A percentile compares a stretch with the other conserved stretches of the same genome.
Evolutionary conservation across 2,329 filamentous ascomycete genomes (phyloP).

Genomic region (Amesomyces nigricolor): DNA sequence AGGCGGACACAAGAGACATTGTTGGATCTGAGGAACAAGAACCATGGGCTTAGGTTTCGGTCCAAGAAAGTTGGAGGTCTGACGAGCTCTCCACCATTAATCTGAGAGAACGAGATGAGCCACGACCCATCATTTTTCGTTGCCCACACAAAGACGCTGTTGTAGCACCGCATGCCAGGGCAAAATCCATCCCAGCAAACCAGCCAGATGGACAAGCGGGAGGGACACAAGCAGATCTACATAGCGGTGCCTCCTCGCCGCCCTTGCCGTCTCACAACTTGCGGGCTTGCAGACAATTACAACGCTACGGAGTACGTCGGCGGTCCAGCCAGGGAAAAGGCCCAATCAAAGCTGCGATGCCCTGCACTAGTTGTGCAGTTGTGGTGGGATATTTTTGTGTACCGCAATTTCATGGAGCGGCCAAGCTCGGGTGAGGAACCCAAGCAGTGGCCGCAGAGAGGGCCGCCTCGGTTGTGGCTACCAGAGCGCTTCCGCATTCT

Average conservation of each 20-base stretch:
- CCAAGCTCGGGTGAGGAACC: conserved; percentile 7
- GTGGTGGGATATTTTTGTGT: conserved; percentile 19
- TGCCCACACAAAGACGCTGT: not conserved
- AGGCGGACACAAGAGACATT: not conserved
- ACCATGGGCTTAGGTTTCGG: not conserved
- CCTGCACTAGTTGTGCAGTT: conserved; percentile 11
- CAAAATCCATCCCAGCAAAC: no score
- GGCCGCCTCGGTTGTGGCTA: conserved; percentile 16
- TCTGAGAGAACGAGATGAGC: no score
- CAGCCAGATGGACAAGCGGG: not conserved
- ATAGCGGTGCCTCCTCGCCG: conserved; percentile 9
- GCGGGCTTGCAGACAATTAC: conserved; percentile 13
- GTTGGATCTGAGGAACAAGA: conserved; percentile 2
- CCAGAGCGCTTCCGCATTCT: conserved; percentile 20
- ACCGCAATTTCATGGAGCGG: conserved; percentile 13
- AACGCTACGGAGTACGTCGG: conserved; percentile 12
- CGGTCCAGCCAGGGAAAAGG: conserved; percentile 5
- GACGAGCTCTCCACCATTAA: no score
- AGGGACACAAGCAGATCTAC: not conserved
- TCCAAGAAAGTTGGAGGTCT: not conserved
- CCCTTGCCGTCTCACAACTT: conserved; percentile 17
- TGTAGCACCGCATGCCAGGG: no score
- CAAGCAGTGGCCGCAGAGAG: conserved; percentile 8
- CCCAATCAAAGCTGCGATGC: conserved; percentile 11
- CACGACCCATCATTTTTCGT: no score